Evolutionary conservation across 352 stramenopile genomes (phyloP), one percentile per base, ranked within the genome.

Genomic region (Phytophthora fragariaefolia): DNA sequence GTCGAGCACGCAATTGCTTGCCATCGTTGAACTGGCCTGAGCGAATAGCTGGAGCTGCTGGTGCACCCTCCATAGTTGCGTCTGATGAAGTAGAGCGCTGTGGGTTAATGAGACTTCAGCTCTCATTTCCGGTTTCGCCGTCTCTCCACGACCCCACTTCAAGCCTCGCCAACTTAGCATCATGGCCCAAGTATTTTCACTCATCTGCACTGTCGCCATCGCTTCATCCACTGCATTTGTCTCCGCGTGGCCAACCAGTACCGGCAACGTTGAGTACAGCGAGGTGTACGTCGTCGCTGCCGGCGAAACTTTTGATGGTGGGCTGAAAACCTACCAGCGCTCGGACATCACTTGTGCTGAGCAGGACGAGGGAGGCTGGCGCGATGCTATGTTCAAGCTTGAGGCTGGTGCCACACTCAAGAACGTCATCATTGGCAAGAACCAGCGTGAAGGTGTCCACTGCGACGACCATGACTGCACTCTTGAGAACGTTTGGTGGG

Each of bases 241-340:
- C 12, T 67, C 64, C 13, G 57, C 56, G 13, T 78, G 71, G 71
- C 71, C 71, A 36, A 74, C 53, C 45, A 76, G 66, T 24, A 58
- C 58, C 48, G 72, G 72, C 23, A 63, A 63, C 40, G 59, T 77
- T 24, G 46, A 69, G 55, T 74, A 72, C 70, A 61, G 45, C 38
- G 69, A 47, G 4, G 59, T 76, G 43, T 76, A 78, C 48, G 67
- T 74, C 24, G 69, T 77, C 17, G 58, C 63, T 15, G 72, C 69
- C 8, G 72, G 64, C 6, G 69, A 72, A 34, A 71, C 64, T 18
- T 76, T 76, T 27, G 68, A 76, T 47, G 68, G 68, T 20, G 48
- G 68, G 26, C 51, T 76, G 8, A 80, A 83, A 59, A 83, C 66
- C 17, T 83, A 83, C 66, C 65, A 80, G 43, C 71, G 71, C 6